Base-by-base conservation (phyloP, 1,284 basidiomycete species). In the Heterobasidion annosum region DNA sequence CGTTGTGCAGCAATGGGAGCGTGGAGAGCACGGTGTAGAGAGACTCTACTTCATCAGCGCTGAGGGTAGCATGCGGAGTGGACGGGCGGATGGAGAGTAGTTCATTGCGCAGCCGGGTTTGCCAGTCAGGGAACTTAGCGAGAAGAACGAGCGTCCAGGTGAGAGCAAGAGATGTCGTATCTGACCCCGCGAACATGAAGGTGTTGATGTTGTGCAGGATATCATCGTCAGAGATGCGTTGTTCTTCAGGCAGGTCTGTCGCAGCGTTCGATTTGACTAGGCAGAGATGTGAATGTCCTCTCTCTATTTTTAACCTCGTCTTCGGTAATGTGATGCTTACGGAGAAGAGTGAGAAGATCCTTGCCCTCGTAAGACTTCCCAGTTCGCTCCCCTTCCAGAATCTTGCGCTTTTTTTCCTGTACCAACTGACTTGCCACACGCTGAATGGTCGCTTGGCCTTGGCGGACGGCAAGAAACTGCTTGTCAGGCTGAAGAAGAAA, bases 141-240 rank as follows among this genome's bases (percentile, higher is more conserved):
- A 93, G 77, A 12, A 89, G 74, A 56, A 81, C 70, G 25, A 93
- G 68, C 1, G 83, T 82, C 90, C 90, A 93, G 0, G 87, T 86
- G 50, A 91, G 71, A 9, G 83, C 77, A 33, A 92, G 78, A 1
- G 87, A 87, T 10, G 86, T 87, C 0, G 91, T 91, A 63, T 93
- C 90, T 4, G 88, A 88, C 10, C 91, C 91, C 13, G 88, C 91
- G 67, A 93, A 91, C 73, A 92, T 82, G 66, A 93, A 88, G 0
- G 91, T 92, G 60, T 89, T 91, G 68, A 93, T 83, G 59, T 85
- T 91, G 62, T 90, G 73, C 35, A 90, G 72, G 48, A 93, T 83
- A 61, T 92, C 90, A 47, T 83, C 80, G 62, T 92, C 88, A 1
- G 88, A 88, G 57, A 93, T 83, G 46, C 84, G 80, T 59, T 91